Conservation (phyloP, 441 rosid species). For the Gossypium trilobum region DNA sequence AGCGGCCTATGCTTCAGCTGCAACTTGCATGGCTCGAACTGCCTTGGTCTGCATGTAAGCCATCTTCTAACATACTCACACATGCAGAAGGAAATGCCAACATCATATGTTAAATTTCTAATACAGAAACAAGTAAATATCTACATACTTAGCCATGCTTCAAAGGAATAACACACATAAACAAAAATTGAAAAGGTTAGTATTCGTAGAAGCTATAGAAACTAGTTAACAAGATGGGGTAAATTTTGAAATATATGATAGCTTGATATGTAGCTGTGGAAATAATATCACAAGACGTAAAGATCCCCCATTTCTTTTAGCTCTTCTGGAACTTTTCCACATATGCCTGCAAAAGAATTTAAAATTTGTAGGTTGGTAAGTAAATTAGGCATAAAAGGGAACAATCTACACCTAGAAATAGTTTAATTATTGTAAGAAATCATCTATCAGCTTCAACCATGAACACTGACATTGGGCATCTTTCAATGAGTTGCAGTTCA, state of each 20-base stretch:
- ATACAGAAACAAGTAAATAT: slow-evolving; percentile 10
- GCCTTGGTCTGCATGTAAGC: too few species aligned
- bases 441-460: background rate
- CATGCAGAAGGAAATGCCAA: background rate
- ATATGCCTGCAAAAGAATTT: slow-evolving; percentile 49
- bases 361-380: background rate
- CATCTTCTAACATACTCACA: background rate
- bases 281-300: background rate
- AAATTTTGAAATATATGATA: background rate
- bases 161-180: slow-evolving; percentile 16
- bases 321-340: slow-evolving; percentile 55
- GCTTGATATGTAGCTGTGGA: background rate
- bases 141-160: slow-evolving; percentile 25
- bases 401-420: background rate
- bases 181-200: background rate
- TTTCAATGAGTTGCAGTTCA: background rate
- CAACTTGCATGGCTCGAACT: too few species aligned
- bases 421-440: background rate
- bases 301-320: slow-evolving; percentile 25
- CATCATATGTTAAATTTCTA: slow-evolving; percentile 7
- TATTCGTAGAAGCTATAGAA: slow-evolving; percentile 14
- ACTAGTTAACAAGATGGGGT: background rate
- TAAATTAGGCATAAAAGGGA: background rate
- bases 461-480: background rate
- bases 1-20: too few species aligned